Evolutionary conservation across 805 yeast species (phyloP).

Genomic region (Tetrapisispora nanseiensis): DNA sequence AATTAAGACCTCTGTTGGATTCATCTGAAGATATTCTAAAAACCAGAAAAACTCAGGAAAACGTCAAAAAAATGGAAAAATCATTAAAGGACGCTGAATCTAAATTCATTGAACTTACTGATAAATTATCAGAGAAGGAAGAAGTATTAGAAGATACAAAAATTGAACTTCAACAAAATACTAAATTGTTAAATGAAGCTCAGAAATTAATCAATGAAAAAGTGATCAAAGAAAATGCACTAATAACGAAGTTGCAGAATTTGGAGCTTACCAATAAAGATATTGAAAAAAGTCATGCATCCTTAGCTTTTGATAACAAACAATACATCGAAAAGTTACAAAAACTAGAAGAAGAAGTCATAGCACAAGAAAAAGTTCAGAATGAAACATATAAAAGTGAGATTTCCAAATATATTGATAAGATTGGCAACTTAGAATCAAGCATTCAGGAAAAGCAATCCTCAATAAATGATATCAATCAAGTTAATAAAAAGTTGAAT

Average conservation of each 20-base stretch:
- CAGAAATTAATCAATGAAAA: slow-evolving; percentile 37
- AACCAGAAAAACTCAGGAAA: slow-evolving; percentile 46
- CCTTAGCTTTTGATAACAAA: slow-evolving; percentile 14
- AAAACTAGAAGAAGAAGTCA: slow-evolving; percentile 13
- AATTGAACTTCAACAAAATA: slow-evolving; percentile 32
- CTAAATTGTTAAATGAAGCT: slow-evolving; percentile 36
- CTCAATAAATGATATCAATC: slow-evolving; percentile 19
- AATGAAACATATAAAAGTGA: too few relatives aligned
- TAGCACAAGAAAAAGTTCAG: slow-evolving; percentile 15
- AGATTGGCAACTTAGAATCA: slow-evolving; percentile 14
- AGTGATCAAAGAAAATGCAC: slow-evolving; percentile 32
- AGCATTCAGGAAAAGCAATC: slow-evolving; percentile 12
- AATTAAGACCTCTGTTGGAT: slow-evolving; percentile 64
- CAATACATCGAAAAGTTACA: slow-evolving; percentile 11
- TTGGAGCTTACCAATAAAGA: slow-evolving; percentile 15
- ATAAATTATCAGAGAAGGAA: slow-evolving; percentile 19
- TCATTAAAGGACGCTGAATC: slow-evolving; percentile 35
- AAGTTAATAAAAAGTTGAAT: slow-evolving; percentile 30
- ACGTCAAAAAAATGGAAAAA: slow-evolving; percentile 42
- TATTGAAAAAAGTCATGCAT: slow-evolving; percentile 20
- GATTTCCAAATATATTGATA: slow-evolving; percentile 38
- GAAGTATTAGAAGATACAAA: slow-evolving; percentile 27
- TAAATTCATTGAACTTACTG: slow-evolving; percentile 21
- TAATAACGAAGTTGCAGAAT: slow-evolving; percentile 19
- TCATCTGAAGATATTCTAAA: slow-evolving; percentile 53